phyloP scores from a whole-genome alignment of 805 yeast species.

The Torulaspora delbrueckii region DNA sequence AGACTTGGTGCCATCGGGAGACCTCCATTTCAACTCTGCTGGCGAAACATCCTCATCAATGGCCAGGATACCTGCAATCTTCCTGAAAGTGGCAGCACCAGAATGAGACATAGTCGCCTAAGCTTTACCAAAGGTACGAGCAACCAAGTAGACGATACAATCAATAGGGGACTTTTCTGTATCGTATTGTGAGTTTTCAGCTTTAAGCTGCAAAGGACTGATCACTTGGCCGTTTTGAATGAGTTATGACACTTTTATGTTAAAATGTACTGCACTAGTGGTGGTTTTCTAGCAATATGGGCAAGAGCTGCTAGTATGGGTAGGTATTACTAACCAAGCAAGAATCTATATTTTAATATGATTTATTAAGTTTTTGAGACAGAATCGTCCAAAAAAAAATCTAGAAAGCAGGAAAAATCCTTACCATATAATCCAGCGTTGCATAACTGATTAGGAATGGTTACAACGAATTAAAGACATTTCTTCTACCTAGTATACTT shows the following conservation, averaged over 20 bases:
- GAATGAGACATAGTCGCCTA: conserved; percentile 35
- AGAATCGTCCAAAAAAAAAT: neutral
- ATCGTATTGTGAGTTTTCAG: neutral
- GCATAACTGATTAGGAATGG: neutral
- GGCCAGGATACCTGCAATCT: conserved; percentile 52
- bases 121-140: neutral
- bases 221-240: neutral
- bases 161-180: neutral
- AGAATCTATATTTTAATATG: neutral
- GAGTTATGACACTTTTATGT: neutral
- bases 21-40: conserved; percentile 51
- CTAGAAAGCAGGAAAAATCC: neutral
- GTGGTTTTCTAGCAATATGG: no score
- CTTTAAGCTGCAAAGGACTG: neutral
- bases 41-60: conserved; percentile 54
- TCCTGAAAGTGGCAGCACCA: conserved; percentile 53
- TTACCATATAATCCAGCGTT: no score
- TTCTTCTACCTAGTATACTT: no score
- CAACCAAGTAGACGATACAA: neutral
- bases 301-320: neutral
- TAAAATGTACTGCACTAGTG: no score
- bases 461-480: neutral
- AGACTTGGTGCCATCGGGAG: conserved; percentile 47
- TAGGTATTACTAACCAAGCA: neutral
- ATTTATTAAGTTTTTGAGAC: neutral